These are phyloP conservation scores for Bruguiera hainesii DNA, from an alignment of 441 rosid genomes.

Conservation along the genomic window DNA sequence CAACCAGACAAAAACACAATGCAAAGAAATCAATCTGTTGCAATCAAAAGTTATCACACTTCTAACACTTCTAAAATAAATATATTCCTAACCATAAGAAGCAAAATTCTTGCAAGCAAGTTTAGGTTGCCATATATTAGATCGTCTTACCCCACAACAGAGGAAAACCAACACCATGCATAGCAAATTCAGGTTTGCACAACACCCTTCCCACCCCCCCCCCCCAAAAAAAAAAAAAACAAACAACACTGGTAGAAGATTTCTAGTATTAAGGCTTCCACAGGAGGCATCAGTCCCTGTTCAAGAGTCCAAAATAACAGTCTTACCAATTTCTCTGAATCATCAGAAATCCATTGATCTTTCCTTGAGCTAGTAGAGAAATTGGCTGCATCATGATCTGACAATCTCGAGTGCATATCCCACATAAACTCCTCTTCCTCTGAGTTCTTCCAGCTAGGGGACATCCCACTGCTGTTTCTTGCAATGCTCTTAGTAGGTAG, in stretches of 20 bases:
- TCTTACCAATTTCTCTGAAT: conserved; percentile 70
- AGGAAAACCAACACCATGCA: no score
- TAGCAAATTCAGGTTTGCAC: no score
- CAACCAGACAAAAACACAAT: not conserved
- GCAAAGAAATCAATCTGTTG: not conserved
- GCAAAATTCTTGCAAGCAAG: no score
- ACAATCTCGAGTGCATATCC: conserved; percentile 79
- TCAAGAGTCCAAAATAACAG: conserved; percentile 12
- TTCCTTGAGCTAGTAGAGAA: conserved; percentile 45
- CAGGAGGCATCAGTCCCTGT: not conserved
- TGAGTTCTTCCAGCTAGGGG: conserved; percentile 85
- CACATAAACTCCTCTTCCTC: conserved; percentile 99
- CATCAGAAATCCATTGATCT: conserved; percentile 55
- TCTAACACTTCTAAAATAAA: no score
- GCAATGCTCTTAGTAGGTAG: conserved; percentile 34
- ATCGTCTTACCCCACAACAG: no score
- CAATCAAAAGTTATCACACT: no score
- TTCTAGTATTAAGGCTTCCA: not conserved
- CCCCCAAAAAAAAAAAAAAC: no score
- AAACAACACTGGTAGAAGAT: no score
- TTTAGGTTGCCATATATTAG: no score
- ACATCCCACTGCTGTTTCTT: conserved; percentile 42
- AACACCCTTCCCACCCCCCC: no score
- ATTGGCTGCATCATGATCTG: conserved; percentile 51
- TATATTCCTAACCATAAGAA: no score